Base-by-base conservation (phyloP, 2,329 filamentous ascomycete species). In the Pyrenophora seminiperda region DNA sequence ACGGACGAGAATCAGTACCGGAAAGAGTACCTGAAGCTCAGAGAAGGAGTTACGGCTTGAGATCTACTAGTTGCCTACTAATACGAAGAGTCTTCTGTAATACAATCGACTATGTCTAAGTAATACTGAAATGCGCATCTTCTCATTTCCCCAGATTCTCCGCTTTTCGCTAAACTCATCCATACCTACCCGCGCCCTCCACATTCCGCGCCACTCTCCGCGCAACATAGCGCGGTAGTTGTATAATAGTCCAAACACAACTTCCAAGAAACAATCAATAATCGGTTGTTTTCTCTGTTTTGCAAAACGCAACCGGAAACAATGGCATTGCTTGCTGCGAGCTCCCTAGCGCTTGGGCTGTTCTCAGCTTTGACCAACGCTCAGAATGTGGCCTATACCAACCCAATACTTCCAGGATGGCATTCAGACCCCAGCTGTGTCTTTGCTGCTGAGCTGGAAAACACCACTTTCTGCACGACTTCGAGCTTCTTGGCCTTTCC, bases 1-100 rank as follows among this genome's bases (percentile, higher is more conserved):
- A 83, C 96, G 34, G 91, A 97, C 70, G 72, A 72, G 52, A 99
- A 97, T 75, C 76, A 81, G 43, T 89, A 86, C 72, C 84, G 94
- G 50, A 84, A 90, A 80, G 83, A 85, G 40, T 99, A 99, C 67
- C 77, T 96, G 13, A 68, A 66, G 58, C 13, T 47, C 41, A 54
- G 62, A 34, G 53, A 65, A 24, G 50, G 44, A 7, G 47, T 66
- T 36, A 48, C 61, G 18, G 56, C 52, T 42, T 53, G 54, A 33
- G 11, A 5, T 24, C 6, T 4, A 30, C 14, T 20, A 24, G 30
- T 32, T 3, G 9, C 10, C 14, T 29, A 13, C 13, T 17, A 13
- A 7, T 7, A 29, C 9, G 17, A 29, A 44, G n/a, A n/a, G 6
- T n/a, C 11, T 33, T 11, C 10, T 9, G 24, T 9, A 9, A 9